These are phyloP conservation scores for Pinus tabuliformis DNA, from an alignment of 75 land plant species.

Conservation along the genomic window DNA sequence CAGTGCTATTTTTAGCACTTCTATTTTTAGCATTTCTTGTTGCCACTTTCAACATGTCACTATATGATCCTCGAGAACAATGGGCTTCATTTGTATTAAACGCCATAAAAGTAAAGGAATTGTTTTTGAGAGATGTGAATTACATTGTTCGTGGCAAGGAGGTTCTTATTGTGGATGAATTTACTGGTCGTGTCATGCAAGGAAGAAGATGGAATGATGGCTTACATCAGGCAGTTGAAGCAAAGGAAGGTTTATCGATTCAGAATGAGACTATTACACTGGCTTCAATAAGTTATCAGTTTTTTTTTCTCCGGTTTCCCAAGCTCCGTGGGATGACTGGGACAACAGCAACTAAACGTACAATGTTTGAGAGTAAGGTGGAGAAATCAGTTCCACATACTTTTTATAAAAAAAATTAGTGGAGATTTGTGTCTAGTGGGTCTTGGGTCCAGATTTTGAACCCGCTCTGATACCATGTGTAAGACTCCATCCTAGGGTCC, in stretches of 20 bases:
- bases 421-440: no score
- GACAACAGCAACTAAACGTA: slow-evolving; percentile 95
- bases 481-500: no score
- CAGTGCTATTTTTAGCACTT: no score
- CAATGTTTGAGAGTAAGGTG: slow-evolving; percentile 96
- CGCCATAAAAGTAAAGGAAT: slow-evolving; percentile 95
- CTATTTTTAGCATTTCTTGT: no score
- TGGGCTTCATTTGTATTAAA: slow-evolving; percentile 97
- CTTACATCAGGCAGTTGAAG: slow-evolving; percentile 91
- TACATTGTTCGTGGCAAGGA: slow-evolving; percentile 97
- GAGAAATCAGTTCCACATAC: no score
- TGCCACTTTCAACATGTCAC: no score
- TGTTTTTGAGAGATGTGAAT: slow-evolving; percentile 94
- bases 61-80: slow-evolving; percentile 98
- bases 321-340: slow-evolving; percentile 99
- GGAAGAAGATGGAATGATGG: slow-evolving; percentile 96
- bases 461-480: no score
- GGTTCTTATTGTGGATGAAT: slow-evolving; percentile 97
- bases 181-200: slow-evolving; percentile 96
- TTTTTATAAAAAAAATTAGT: no score
- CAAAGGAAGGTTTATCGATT: slow-evolving; percentile 81
- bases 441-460: no score
- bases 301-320: slow-evolving; percentile 98
- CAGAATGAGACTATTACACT: slow-evolving; percentile 89
- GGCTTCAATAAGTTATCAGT: slow-evolving; percentile 97